Evolutionary conservation across 2,329 filamentous ascomycete genomes (phyloP).

Genomic region (Sporothrix brasiliensis): DNA sequence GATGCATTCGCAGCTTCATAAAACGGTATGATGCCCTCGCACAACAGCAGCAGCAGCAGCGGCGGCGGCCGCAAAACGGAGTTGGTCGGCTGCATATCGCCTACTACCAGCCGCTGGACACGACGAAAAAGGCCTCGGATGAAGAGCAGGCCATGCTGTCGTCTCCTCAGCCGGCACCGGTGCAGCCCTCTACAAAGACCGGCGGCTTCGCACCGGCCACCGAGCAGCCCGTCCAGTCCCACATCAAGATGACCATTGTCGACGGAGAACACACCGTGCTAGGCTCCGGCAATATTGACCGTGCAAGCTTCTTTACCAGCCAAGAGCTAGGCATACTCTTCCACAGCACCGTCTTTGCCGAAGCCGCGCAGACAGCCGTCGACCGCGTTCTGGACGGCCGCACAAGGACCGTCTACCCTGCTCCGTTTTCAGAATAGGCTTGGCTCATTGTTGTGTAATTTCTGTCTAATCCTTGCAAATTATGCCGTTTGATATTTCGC

Average conservation of each 20-base stretch:
- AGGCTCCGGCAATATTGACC: constrained; percentile 82
- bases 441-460: neutral
- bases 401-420: constrained; percentile 32
- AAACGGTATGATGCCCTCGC: constrained; percentile 52
- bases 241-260: constrained; percentile 76
- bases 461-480: neutral
- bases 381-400: constrained; percentile 44
- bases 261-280: constrained; percentile 69
- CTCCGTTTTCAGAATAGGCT: neutral
- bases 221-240: constrained; percentile 70
- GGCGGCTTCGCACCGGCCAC: constrained; percentile 38
- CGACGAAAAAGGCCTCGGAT: neutral
- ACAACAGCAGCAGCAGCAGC: neutral
- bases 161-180: neutral
- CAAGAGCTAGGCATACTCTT: constrained; percentile 76
- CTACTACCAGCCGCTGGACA: constrained; percentile 54
- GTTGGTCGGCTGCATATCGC: constrained; percentile 59
- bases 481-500: neutral
- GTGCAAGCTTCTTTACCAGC: constrained; percentile 84
- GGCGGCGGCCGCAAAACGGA: neutral
- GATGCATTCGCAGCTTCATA: constrained; percentile 63
- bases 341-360: constrained; percentile 45
- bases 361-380: constrained; percentile 41
- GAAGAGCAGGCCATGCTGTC: constrained; percentile 31
- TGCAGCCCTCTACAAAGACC: neutral